Conservation (phyloP, 371 early-diverging fungal species). For the Haplosporangium sp. region DNA sequence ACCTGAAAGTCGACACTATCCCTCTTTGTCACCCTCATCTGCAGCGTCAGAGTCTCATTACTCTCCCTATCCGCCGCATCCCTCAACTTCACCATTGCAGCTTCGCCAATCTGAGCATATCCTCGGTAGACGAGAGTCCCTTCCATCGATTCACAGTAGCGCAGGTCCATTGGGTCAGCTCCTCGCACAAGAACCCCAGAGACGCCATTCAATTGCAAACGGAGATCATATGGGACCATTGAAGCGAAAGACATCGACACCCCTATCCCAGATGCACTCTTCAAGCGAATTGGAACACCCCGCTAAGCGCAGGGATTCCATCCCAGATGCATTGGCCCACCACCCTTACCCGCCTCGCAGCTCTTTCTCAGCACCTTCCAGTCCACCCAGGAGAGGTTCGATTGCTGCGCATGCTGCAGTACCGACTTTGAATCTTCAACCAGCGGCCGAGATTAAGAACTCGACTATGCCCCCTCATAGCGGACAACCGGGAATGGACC, state of each 20-base stretch:
- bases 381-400: slow-evolving; percentile 60
- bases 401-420: slow-evolving; percentile 32
- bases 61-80: slow-evolving; percentile 3
- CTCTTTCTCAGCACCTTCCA: slow-evolving; percentile 68
- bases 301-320: slow-evolving; percentile 45
- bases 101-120: too few relatives aligned
- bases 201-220: slow-evolving; percentile 70
- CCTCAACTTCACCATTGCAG: too few relatives aligned
- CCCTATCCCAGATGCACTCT: slow-evolving; percentile 52
- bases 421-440: slow-evolving; percentile 41
- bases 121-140: slow-evolving; percentile 59
- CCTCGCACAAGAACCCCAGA: slow-evolving; percentile 57
- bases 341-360: slow-evolving; percentile 53
- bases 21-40: slow-evolving; percentile 15
- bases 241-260: slow-evolving; percentile 47
- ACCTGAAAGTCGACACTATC: not conserved
- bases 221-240: slow-evolving; percentile 49
- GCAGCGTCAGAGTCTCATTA: slow-evolving; percentile 8
- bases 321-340: slow-evolving; percentile 38
- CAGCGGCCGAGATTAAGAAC: slow-evolving; percentile 40
- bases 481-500: slow-evolving; percentile 25
- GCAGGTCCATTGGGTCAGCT: slow-evolving; percentile 49
- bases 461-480: slow-evolving; percentile 7
- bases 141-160: slow-evolving; percentile 52
- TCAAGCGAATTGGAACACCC: slow-evolving; percentile 31